Base-by-base conservation (phyloP, 768 basidiomycete genomes). In the Daedaleopsis sinensis region DNA sequence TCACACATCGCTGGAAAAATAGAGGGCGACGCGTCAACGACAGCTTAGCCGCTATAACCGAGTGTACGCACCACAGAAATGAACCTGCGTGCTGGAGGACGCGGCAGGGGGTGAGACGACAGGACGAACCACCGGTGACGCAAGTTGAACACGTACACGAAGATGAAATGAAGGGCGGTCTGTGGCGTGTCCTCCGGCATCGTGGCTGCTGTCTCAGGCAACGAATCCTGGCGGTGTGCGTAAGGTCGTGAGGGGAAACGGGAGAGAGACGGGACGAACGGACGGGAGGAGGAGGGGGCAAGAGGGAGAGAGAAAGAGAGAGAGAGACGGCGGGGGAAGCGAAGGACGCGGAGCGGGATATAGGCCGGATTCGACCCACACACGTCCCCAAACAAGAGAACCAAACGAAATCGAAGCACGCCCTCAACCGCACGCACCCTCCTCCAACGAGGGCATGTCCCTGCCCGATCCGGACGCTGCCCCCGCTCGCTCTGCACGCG, bases 111-210 rank as follows among this genome's bases (percentile, higher is more conserved):
- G 47, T 44, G n/a, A 46, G 39, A 54, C 43, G 54, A 47, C 42
- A 16, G 18, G 42, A 21, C 21, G 13, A 42, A 42, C 13, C 13
- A 42, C 16, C 19, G 35, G n/a, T 37, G 23, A 38, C 44, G 37
- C n/a, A 8, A 9, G 47, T 13, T 9, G 21, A 49, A 27, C 3
- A 77, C 82, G 58, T 71, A 79, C 81, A 90, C 85, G 76, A 88
- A 90, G 74, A 92, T 90, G 73, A 91, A 91, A 72, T 90, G 82
- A 67, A 87, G 82, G 60, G 88, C 86, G 44, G 84, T 84, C 65
- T 58, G 49, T 11, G 61, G 73, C 51, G 82, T 73, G 73, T 85
- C 79, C 52, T 70, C 27, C 27, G 27, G 66, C 81, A 80, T 81
- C 52, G 58, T 61, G 38, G 49, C 35, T 35, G 56, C 38, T 46